Evolutionary conservation across 225 moss, liverwort and hornwort genomes (phyloP).

Genomic region (Marchantia paleacea): DNA sequence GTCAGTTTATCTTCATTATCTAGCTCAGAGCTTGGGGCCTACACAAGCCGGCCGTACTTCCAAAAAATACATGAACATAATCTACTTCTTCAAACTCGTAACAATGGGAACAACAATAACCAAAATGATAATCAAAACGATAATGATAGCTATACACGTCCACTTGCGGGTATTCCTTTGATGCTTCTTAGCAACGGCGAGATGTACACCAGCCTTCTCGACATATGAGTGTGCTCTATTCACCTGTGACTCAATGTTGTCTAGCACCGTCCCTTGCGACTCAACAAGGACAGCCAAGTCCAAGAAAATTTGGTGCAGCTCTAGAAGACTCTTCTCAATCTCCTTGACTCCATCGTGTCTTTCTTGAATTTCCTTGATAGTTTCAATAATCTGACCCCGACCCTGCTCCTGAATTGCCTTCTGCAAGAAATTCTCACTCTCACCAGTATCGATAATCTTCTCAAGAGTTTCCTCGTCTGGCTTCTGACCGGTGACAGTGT

Average conservation of each 20-base stretch:
- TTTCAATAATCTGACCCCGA: conserved; percentile 45
- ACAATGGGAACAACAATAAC: conserved; percentile 30
- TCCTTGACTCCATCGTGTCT: conserved; percentile 52
- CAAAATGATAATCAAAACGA: conserved; percentile 40
- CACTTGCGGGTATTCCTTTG: conserved; percentile 42
- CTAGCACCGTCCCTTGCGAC: conserved; percentile 43
- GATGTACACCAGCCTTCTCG: conserved; percentile 32
- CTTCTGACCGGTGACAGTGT: conserved; percentile 48
- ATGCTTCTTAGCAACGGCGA: conserved; percentile 33
- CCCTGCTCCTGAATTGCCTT: conserved; percentile 54
- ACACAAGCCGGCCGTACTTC: neutral
- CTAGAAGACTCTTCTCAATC: conserved; percentile 47
- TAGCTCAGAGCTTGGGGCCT: neutral
- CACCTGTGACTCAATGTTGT: conserved; percentile 49
- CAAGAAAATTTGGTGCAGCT: conserved; percentile 46
- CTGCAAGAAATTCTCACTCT: conserved; percentile 52
- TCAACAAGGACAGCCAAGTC: conserved; percentile 52
- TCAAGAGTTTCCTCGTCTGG: conserved; percentile 49
- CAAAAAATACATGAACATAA: neutral
- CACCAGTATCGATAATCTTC: conserved; percentile 47
- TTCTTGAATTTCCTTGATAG: conserved; percentile 52
- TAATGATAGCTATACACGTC: conserved; percentile 35
- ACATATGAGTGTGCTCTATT: conserved; percentile 44
- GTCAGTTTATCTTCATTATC: neutral
- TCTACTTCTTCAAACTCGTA: conserved; percentile 18